These are phyloP conservation scores for Trichophyton benhamiae DNA, from an alignment of 2,329 filamentous ascomycete species.

Conservation along the genomic window DNA sequence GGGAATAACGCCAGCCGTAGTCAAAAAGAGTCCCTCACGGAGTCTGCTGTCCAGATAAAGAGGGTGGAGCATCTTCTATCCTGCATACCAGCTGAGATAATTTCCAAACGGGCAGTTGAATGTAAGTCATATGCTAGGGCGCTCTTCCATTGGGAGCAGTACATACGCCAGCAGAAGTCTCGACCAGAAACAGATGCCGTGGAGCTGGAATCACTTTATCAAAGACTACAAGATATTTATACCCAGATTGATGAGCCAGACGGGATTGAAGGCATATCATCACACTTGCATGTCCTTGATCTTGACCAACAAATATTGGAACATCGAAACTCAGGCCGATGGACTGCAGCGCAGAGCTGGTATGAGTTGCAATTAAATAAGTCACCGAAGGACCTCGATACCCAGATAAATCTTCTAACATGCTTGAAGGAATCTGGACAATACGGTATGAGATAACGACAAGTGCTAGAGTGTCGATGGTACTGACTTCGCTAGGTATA, in stretches of 20 bases:
- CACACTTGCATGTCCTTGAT: constrained; percentile 72
- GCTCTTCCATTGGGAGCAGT: constrained; percentile 87
- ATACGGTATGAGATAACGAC: constrained; percentile 50
- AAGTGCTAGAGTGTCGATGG: not conserved
- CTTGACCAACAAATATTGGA: constrained; percentile 88
- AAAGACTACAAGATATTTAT: constrained; percentile 83
- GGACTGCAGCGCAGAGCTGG: constrained; percentile 94
- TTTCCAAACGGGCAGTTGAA: constrained; percentile 75
- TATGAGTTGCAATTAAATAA: constrained; percentile 83
- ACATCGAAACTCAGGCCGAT: constrained; percentile 82
- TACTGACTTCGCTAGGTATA: constrained; percentile 45
- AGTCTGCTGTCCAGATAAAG: constrained; percentile 35
- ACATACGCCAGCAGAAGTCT: constrained; percentile 52
- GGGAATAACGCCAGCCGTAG: constrained; percentile 20
- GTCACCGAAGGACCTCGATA: constrained; percentile 60
- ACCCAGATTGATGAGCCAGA: constrained; percentile 96
- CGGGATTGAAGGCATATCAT: constrained; percentile 85
- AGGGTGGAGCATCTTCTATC: constrained; percentile 61
- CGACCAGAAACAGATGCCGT: constrained; percentile 38
- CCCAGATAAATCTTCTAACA: constrained; percentile 70
- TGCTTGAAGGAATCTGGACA: constrained; percentile 94
- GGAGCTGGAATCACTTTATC: constrained; percentile 52
- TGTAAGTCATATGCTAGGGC: constrained; percentile 88
- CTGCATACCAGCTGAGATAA: constrained; percentile 57
- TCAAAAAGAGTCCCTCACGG: constrained; percentile 19